Evolutionary conservation across 1,284 basidiomycete species (phyloP), one percentile per base, ranked within the genome.

Genomic region (Irpex sp.): DNA sequence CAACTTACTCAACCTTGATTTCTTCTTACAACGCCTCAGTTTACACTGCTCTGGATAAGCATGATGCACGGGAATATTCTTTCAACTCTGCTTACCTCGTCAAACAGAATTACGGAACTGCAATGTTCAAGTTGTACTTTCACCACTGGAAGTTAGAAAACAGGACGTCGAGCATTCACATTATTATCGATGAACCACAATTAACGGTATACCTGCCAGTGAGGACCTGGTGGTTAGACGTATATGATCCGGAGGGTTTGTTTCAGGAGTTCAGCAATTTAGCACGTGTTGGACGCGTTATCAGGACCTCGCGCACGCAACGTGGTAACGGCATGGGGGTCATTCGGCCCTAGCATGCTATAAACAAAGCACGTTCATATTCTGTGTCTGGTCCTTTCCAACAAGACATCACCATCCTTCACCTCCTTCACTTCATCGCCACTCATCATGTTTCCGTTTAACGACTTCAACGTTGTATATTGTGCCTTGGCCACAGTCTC

Each of bases 401-500:
- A 52, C 17, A 6, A 54, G 26, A 44, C 51, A 56, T 59, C 54
- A 52, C 49, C 56, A 40, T 48, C 58, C 51, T 57, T 49, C 51
- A 34, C 40, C 31, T 44, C 55, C 38, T 62, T 26, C 52, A 55
- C 38, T 17, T 8, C 19, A 17, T 40, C 15, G 21, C 19, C 19
- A n/a, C 40, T 17, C 38, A 31, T 19, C 26, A 73, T 73, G 72
- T 72, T 73, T 47, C 70, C 67, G n/a, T 60, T 73, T 60, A 71
- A 68, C 64, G 71, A 74, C 64, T 70, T 72, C 65, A 73, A 73
- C 61, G 40, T 72, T 61, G 70, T 72, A 8, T 70, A 68, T 59
- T 71, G 71, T 64, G 72, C 73, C 19, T 62, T 73, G 36, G 73
- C 73, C 15, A 74, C 72, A 21, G 59, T 73, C 58, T 72, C 73